Conservation (phyloP, 2,329 filamentous ascomycete genomes). For the Pyrenophora seminiperda region DNA sequence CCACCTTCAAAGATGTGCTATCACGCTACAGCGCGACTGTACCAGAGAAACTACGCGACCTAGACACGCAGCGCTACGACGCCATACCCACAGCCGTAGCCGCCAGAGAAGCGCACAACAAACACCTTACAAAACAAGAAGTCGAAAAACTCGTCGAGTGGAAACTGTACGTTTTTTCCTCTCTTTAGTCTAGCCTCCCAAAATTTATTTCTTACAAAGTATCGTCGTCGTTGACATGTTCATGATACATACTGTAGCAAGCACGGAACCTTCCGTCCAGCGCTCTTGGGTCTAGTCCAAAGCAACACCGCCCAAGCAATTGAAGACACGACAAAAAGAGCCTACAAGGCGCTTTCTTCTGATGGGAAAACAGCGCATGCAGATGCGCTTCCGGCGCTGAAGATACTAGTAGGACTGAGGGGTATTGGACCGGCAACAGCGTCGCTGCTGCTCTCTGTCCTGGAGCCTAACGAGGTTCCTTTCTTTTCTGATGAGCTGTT, state of each 20-base stretch:
- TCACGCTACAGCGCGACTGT: slow-evolving; percentile 34
- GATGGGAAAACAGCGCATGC: background rate
- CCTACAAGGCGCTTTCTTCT: slow-evolving; percentile 48
- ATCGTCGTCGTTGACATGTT: too few relatives aligned
- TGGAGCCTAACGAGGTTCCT: slow-evolving; percentile 63
- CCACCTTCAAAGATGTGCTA: slow-evolving; percentile 28
- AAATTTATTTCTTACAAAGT: background rate
- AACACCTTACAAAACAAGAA: slow-evolving; percentile 35
- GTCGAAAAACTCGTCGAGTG: slow-evolving; percentile 46
- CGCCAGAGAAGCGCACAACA: slow-evolving; percentile 11
- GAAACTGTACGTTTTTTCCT: slow-evolving; percentile 41
- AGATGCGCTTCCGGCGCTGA: slow-evolving; percentile 50
- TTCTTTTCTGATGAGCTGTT: slow-evolving; percentile 85
- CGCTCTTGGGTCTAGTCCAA: slow-evolving; percentile 54
- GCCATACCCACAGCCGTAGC: slow-evolving; percentile 33
- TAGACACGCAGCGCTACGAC: slow-evolving; percentile 43
- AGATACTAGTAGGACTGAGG: slow-evolving; percentile 64
- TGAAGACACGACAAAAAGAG: slow-evolving; percentile 57
- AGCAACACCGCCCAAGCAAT: slow-evolving; percentile 63
- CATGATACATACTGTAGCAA: slow-evolving; percentile 40
- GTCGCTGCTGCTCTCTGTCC: slow-evolving; percentile 71
- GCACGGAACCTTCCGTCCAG: slow-evolving; percentile 58
- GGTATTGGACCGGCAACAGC: slow-evolving; percentile 82
- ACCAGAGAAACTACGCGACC: slow-evolving; percentile 34
- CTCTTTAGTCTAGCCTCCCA: background rate